Evolutionary conservation across 2,329 filamentous ascomycete genomes (phyloP).

Genomic region (Aspergillus sp.): DNA sequence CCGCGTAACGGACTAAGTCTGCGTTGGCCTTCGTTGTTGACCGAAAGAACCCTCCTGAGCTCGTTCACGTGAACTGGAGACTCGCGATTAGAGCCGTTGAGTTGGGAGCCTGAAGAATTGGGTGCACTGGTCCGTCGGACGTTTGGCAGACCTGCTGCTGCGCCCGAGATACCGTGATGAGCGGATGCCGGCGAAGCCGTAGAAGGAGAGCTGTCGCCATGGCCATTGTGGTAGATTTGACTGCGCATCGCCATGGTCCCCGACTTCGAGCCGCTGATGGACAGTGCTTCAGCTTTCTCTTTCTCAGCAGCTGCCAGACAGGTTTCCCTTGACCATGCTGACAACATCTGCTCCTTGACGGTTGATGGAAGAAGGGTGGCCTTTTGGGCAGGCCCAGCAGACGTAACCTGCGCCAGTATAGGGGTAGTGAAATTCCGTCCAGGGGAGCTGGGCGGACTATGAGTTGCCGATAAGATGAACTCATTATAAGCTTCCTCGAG

Average conservation of each 20-base stretch:
- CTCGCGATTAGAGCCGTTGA: conserved; percentile 41
- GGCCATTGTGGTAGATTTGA: conserved; percentile 29
- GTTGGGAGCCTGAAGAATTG: conserved; percentile 37
- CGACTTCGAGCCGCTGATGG: conserved; percentile 71
- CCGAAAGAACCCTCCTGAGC: conserved; percentile 48
- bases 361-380: conserved; percentile 62
- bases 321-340: conserved; percentile 75
- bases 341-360: conserved; percentile 73
- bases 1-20: conserved; percentile 45
- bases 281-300: conserved; percentile 68
- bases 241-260: conserved; percentile 49
- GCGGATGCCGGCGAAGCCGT: conserved; percentile 23
- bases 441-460: conserved; percentile 70
- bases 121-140: conserved; percentile 37
- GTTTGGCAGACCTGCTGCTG: conserved; percentile 29
- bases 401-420: conserved; percentile 52
- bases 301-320: conserved; percentile 68
- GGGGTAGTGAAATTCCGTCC: conserved; percentile 63
- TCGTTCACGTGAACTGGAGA: conserved; percentile 51
- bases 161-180: conserved; percentile 23
- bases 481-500: conserved; percentile 71
- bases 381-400: conserved; percentile 32
- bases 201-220: conserved; percentile 32
- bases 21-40: conserved; percentile 36
- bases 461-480: conserved; percentile 60